Evolutionary conservation across 192 early-diverging fungal genomes (phyloP), one percentile per base, ranked within the genome.

Genomic region (Diversispora eburnea): DNA sequence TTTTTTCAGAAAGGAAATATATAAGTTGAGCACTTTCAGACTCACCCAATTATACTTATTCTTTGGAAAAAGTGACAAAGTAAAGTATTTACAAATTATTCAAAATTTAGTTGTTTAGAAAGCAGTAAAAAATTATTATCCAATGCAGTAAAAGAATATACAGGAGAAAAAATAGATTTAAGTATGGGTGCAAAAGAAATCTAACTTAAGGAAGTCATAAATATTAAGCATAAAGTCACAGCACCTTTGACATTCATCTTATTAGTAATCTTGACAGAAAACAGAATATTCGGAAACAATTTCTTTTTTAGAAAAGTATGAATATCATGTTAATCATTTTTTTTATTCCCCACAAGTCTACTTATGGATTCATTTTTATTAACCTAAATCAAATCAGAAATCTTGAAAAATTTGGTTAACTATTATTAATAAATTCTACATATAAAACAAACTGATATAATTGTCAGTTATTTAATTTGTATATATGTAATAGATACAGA

Each of bases 391-490:
- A 73, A 51, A 20, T 73, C 17, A 45, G 8, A 7, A 73, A 73
- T 19, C 22, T 73, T 0, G 47, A 19, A 19, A 63, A 42, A 9
- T 54, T 54, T 57, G 64, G 76, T 1, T 77, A 63, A 64, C 48
- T 77, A 8, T 75, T 42, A 19, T 42, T 77, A 0, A 74, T 77
- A 17, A 43, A 73, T 17, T 77, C 63, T 41, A 66, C 52, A 15
- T 19, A 74, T 45, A 66, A 67, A 46, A 77, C 22, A 20, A 77
- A 77, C 42, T 48, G 41, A 59, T 65, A 74, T 48, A 52, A 67
- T 65, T 74, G 33, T 33, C 22, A 25, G 4, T 58, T 77, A 25
- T 77, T 74, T 46, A 75, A 51, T 3, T 52, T 77, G 17, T 77
- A 66, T 56, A 51, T 77, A 4, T 60, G 49, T 43, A 63, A 77